These are phyloP conservation scores for Trichoderma virens DNA, from an alignment of 495 filamentous ascomycete species.

Conservation along the genomic window DNA sequence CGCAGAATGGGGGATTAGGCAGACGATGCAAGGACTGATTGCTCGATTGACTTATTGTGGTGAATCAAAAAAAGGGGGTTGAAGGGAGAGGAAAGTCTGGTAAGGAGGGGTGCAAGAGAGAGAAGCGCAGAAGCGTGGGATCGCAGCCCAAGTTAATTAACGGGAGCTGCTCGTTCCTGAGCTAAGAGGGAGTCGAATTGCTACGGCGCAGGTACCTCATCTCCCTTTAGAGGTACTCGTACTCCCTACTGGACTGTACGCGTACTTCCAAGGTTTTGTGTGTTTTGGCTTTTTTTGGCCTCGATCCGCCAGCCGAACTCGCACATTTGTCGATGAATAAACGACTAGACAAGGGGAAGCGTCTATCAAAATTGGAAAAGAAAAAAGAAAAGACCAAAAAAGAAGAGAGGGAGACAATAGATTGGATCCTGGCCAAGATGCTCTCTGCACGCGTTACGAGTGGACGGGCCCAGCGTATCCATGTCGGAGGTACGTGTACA, in stretches of 20 bases:
- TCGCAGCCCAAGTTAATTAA: constrained; percentile 6
- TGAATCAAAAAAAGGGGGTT: constrained; percentile 7
- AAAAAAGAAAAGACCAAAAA: neutral
- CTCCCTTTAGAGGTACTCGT: neutral
- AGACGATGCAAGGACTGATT: neutral
- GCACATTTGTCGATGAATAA: neutral
- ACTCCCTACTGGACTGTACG: no score
- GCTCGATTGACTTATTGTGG: neutral
- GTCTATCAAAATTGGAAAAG: neutral
- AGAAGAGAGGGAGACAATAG: neutral
- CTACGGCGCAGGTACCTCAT: neutral
- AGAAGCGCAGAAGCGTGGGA: neutral
- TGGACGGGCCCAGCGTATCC: neutral
- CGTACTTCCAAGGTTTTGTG: no score
- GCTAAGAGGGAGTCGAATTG: neutral
- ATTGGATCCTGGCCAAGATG: neutral
- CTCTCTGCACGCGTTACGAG: neutral
- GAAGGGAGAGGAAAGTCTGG: neutral
- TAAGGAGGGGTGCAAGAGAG: constrained; percentile 3
- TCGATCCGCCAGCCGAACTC: neutral
- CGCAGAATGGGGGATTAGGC: neutral
- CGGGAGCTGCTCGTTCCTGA: constrained; percentile 6
- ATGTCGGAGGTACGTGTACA: no score
- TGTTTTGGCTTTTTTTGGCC: neutral
- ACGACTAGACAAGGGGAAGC: neutral